Conservation (phyloP, 768 basidiomycete species). For the Podaxis sp. region DNA sequence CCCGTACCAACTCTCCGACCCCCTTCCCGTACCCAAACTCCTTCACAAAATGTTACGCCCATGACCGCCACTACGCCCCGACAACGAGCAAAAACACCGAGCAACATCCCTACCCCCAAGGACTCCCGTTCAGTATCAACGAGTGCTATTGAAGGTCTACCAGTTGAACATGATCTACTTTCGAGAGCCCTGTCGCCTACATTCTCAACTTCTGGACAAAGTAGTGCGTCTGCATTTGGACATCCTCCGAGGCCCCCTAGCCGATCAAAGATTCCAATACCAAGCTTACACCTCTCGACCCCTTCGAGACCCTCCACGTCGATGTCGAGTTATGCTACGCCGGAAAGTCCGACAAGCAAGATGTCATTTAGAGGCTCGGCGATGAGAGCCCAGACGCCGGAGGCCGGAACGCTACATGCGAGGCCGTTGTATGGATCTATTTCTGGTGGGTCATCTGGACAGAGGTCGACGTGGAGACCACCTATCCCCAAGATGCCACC, state of each 20-base stretch:
- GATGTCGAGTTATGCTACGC: constrained; percentile 7
- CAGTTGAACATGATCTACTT: background rate
- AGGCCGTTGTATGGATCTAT: constrained; percentile 56
- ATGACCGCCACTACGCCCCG: constrained; percentile 45
- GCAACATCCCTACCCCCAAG: constrained; percentile 69
- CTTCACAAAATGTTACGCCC: constrained; percentile 34
- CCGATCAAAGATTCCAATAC: constrained; percentile 80
- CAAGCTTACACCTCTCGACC: constrained; percentile 65
- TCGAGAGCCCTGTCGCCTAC: constrained; percentile 62
- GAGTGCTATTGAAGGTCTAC: constrained; percentile 35
- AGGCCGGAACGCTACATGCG: constrained; percentile 44
- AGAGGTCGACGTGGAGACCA: constrained; percentile 34
- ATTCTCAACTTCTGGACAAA: constrained; percentile 41
- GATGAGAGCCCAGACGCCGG: constrained; percentile 60
- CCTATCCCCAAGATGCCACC: constrained; percentile 51
- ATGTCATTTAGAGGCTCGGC: constrained; percentile 9
- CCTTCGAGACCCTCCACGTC: constrained; percentile 55
- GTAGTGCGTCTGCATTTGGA: constrained; percentile 34
- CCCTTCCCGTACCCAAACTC: constrained; percentile 60
- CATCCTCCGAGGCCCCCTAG: constrained; percentile 75
- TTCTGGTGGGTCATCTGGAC: constrained; percentile 40
- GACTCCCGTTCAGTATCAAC: constrained; percentile 43
- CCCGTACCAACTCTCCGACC: constrained; percentile 28
- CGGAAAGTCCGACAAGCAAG: constrained; percentile 14
- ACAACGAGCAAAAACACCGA: constrained; percentile 75